Base-by-base conservation (phyloP, 305 asterid species). In the Fraxinus dipetala region DNA sequence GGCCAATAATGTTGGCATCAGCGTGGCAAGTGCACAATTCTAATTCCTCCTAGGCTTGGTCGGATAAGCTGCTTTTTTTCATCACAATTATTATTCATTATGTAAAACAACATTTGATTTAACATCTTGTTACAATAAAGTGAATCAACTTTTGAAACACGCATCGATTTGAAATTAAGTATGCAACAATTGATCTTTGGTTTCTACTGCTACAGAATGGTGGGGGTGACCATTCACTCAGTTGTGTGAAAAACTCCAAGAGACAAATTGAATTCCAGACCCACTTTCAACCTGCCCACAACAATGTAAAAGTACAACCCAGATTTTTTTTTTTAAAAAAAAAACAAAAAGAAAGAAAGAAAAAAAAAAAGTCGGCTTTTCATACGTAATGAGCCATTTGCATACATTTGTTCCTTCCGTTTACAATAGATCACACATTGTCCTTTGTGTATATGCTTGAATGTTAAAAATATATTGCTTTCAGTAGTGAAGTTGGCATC, bases 1-100 rank as follows among this genome's bases (percentile, higher is more conserved):
- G 90, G 83, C 87, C 96, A 7, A 87, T 92, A 74, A 88, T 92
- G 92, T 72, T 87, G 4, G 92, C 93, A 14, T 89, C 94, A 0
- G 89, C 93, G 0, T 90, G 96, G 94, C 84, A 84, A 48, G 83
- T 77, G n/a, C 80, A 86, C 77, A 83, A 78, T 76, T 24, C n/a
- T 24, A 18, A 35, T 36, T 65, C 82, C 43, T 73, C 59, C 20
- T 69, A 69, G 40, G 75, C 34, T 69, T 5, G 20, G 7, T 28
- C 16, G 18, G 18, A 67, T 67, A 28, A 26, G 74, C 36, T 69
- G 22, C 36, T 11, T 69, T 30, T 65, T 67, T 69, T 13, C 22
- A 28, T 69, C 22, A 30, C 10, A 31, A 69, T 14, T 69, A 69
- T 30, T 69, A 69, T 69, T 69, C 75, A 69, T 67, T 11, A 11